Base-by-base conservation (phyloP, 2,329 filamentous ascomycete genomes). In the Cladosporium velox region DNA sequence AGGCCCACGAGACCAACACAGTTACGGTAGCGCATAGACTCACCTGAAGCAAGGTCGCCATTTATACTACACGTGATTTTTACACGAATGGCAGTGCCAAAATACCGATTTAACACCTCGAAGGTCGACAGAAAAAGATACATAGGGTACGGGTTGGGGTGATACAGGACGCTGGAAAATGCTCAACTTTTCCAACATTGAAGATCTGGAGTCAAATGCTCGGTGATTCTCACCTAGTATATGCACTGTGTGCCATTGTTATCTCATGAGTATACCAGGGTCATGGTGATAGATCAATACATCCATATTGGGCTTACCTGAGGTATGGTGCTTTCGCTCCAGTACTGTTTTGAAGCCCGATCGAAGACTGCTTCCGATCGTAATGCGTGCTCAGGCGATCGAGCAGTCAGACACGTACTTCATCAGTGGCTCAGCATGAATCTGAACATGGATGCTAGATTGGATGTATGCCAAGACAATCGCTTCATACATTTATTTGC, bases 41-140 rank as follows among this genome's bases (percentile, higher is more conserved):
- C 15, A n/a, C 1, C 6, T n/a, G 38, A 44, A 18, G 1, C 0
- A 3, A 2, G 7, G 0, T 21, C 38, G n/a, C 6, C n/a, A 10
- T 21, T 2, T 3, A 10, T 15, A 4, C 10, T 24, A 24, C 24
- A 24, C 24, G 24, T 18, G 18, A 3, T n/a, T 1, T 2, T n/a
- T 8, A 44, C 38, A 44, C 7, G 6, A 4, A n/a, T 15, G n/a
- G 3, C n/a, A 8, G 41, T 21, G n/a, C 10, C 8, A 1, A 21
- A 21, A 21, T 10, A 21, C 11, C 10, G 21, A 11, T 21, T 24
- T 47, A 7, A 11, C 15, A 21, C 41, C 11, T 21, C 10, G 41
- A 47, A n/a, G n/a, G 3, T 24, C 4, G 41, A 47, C 2, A 2
- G n/a, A 21, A 24, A 2, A 4, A 12, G 3, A 7, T 24, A 47